Conservation (phyloP, 2,329 filamentous ascomycete genomes). For the Amylocarpus encephaloides region DNA sequence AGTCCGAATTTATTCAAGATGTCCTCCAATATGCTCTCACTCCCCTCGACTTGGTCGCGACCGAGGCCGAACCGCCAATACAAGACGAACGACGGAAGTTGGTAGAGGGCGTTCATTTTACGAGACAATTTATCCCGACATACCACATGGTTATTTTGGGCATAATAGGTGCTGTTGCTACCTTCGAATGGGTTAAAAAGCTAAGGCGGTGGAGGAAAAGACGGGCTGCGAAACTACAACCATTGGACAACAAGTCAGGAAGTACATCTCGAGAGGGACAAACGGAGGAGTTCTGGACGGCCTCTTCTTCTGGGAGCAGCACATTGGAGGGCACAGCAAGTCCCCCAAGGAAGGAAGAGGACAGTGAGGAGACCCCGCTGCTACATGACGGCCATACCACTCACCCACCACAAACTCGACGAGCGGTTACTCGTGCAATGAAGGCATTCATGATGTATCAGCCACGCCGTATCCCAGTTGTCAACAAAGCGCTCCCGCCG, state of each 20-base stretch:
- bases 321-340: constrained; percentile 17
- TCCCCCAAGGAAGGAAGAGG: constrained; percentile 9
- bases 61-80: constrained; percentile 10
- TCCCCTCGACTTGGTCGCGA: constrained; percentile 7
- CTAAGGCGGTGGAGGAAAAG: constrained; percentile 18
- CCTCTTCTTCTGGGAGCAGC: constrained; percentile 25
- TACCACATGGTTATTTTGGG: constrained; percentile 24
- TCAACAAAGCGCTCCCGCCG: constrained; percentile 51
- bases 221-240: constrained; percentile 7
- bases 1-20: constrained; percentile 21
- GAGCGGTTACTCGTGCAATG: constrained; percentile 13
- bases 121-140: constrained; percentile 21
- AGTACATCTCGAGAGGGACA: constrained; percentile 2
- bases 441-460: constrained; percentile 45
- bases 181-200: constrained; percentile 20
- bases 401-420: constrained; percentile 1
- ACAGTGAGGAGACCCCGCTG: constrained; percentile 22
- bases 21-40: constrained; percentile 19
- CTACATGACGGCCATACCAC: constrained; percentile 7
- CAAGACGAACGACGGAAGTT: constrained; percentile 16
- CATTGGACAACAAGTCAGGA: background rate
- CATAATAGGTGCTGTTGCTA: constrained; percentile 17
- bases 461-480: constrained; percentile 47
- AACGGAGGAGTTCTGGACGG: constrained; percentile 8
- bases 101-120: constrained; percentile 19